These are phyloP conservation scores for Mycena sanguinolenta DNA, from an alignment of 768 basidiomycete genomes.

Conservation along the genomic window DNA sequence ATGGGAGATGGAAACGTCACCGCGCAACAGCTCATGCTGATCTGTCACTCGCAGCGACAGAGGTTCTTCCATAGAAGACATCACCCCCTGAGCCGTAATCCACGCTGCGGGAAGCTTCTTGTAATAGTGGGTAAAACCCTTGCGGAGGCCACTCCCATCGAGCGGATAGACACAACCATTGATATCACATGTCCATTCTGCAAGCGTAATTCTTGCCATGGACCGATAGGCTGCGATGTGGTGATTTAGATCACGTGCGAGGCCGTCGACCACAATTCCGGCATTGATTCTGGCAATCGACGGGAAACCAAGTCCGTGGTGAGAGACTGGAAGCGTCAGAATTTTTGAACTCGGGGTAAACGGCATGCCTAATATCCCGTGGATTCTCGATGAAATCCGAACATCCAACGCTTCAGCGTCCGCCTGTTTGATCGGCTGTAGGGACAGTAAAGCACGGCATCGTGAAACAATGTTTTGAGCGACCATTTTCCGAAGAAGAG, in stretches of 20 bases:
- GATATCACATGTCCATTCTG: conserved; percentile 32
- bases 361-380: conserved; percentile 18
- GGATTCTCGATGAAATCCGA: neutral
- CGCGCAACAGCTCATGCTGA: neutral
- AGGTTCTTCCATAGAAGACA: neutral
- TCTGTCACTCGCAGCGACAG: neutral
- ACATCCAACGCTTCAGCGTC: conserved; percentile 17
- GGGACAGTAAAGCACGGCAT: too few relatives aligned
- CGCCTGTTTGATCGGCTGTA: conserved; percentile 11
- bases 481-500: neutral
- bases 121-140: neutral
- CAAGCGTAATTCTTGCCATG: conserved; percentile 33
- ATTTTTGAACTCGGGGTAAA: conserved; percentile 14
- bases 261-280: conserved; percentile 19
- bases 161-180: conserved; percentile 19
- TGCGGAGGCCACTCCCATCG: conserved; percentile 1
- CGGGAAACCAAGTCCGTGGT: conserved; percentile 1
- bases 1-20: neutral
- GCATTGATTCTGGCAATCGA: conserved; percentile 17
- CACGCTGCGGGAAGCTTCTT: neutral
- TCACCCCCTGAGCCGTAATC: conserved; percentile 3
- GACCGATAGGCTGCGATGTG: conserved; percentile 29
- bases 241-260: conserved; percentile 33
- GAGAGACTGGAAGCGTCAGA: conserved; percentile 21
- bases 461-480: too few relatives aligned